A percentile compares a stretch with the other conserved stretches of the same genome.
Conservation (phyloP, 108 stramenopile species). For the Nitzschia sp. region DNA sequence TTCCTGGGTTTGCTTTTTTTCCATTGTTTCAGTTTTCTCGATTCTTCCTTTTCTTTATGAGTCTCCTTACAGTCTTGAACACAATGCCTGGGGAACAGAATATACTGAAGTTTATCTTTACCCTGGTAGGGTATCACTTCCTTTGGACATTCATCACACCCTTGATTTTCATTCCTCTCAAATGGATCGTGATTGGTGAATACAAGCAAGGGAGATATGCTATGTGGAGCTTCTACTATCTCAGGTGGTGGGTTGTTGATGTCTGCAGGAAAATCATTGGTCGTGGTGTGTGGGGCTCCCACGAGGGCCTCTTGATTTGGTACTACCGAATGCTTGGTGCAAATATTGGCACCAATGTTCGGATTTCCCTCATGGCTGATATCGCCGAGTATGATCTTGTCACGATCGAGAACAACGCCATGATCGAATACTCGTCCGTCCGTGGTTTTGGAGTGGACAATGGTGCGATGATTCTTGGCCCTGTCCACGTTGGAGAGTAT, state of each 20-base stretch:
- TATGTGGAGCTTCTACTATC: constrained; percentile 44
- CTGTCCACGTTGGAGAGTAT: constrained; percentile 37
- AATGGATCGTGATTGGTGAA: constrained; percentile 54
- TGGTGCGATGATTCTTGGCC: constrained; percentile 48
- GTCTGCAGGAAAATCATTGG: constrained; percentile 35
- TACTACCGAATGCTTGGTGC: constrained; percentile 58
- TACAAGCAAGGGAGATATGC: constrained; percentile 52
- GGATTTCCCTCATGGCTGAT: constrained; percentile 37
- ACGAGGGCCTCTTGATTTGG: constrained; percentile 10
- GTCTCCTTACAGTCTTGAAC: constrained; percentile 19
- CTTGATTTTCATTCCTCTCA: constrained; percentile 41
- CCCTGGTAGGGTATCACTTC: constrained; percentile 28
- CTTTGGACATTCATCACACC: constrained; percentile 41
- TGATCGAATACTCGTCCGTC: constrained; percentile 43
- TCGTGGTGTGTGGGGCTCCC: constrained; percentile 39
- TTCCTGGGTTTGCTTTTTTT: constrained; percentile 42
- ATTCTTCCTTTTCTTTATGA: constrained; percentile 38
- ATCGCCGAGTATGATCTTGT: constrained; percentile 60
- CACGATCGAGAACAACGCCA: constrained; percentile 37
- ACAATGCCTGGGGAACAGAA: constrained; percentile 12
- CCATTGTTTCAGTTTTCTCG: constrained; percentile 47
- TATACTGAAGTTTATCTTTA: constrained; percentile 28
- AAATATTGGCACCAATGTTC: constrained; percentile 40
- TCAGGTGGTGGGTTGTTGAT: constrained; percentile 66
- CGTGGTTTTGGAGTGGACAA: constrained; percentile 55